phyloP scores from a whole-genome alignment of 768 basidiomycete genomes.

The Agrocybe praecox region DNA sequence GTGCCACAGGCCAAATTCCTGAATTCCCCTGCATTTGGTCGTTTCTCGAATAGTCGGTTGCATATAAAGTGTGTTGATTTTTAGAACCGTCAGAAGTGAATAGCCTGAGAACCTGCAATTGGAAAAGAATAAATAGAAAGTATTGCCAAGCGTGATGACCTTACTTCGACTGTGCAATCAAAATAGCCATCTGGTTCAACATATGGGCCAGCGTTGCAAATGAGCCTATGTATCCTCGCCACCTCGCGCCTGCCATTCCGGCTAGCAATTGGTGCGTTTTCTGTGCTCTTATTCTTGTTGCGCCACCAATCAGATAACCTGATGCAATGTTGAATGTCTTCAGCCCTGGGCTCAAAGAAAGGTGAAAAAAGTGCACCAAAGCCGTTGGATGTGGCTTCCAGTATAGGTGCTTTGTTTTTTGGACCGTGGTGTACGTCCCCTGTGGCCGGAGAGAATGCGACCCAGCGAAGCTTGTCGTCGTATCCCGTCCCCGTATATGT shows the following conservation, averaged over 20 bases:
- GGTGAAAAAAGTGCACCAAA: slow-evolving; percentile 44
- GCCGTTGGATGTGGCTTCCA: slow-evolving; percentile 33
- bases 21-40: slow-evolving; percentile 21
- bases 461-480: slow-evolving; percentile 52
- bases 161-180: slow-evolving; percentile 65
- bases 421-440: slow-evolving; percentile 40
- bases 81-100: slow-evolving; percentile 28
- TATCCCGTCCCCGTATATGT: slow-evolving; percentile 44
- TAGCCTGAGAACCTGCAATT: slow-evolving; percentile 50
- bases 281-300: slow-evolving; percentile 23
- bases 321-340: slow-evolving; percentile 45
- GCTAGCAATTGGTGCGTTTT: background rate
- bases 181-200: slow-evolving; percentile 53
- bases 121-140: background rate
- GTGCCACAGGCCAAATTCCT: slow-evolving; percentile 43
- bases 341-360: slow-evolving; percentile 41
- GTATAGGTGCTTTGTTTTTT: slow-evolving; percentile 36
- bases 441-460: slow-evolving; percentile 45
- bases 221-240: slow-evolving; percentile 44
- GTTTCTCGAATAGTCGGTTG: slow-evolving; percentile 68
- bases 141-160: background rate
- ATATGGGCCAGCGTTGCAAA: slow-evolving; percentile 51
- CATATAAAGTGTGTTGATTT: slow-evolving; percentile 49
- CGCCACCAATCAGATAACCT: slow-evolving; percentile 55
- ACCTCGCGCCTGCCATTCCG: slow-evolving; percentile 13